Base-by-base conservation (phyloP, 2,329 filamentous ascomycete genomes). In the Colletotrichum musae region DNA sequence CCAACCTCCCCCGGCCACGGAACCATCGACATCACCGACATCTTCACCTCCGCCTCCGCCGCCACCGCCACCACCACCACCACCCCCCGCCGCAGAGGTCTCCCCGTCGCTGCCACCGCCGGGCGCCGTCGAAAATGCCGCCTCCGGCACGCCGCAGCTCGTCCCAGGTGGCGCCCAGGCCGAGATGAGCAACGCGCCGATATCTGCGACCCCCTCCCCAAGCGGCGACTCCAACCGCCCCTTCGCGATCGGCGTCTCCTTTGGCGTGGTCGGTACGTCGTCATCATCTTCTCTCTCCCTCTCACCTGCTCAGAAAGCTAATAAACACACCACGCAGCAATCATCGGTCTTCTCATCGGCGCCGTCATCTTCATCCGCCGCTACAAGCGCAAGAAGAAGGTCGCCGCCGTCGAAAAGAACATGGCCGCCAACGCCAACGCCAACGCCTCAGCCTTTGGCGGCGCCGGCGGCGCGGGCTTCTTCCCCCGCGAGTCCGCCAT, bases 331-430 rank as follows among this genome's bases (percentile, higher is more conserved):
- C 4, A 1, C 2, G 6, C 54, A 70, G 67, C 62, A 3, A 16
- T 50, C 2, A 52, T 70, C 21, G 67, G 43, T 2, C 45, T 70
- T n/a, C 16, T 67, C 10, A 58, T 70, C 18, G 67, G 67, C 24
- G 56, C 51, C 15, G 26, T 52, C n/a, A 47, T 67, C 26, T 67
- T 70, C 26, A 26, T 47, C 51, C 41, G 61, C 16, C 62, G 67
- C 10, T 16, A 45, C 28, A 64, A 61, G 48, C 64, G 67, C 16
- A 60, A 47, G 32, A 65, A 60, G 41, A 69, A 69, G 63, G 62
- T 70, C 16, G 45, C 21, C 12, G 67, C 62, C 36, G 67, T 70
- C 9, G 57, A 50, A 2, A 2, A 43, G 4, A 70, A 70, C 57
- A 70, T 66, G 67, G 26, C 13, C 36, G 47, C 53, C 24, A 65